Conservation (phyloP, 164 flowering plant species). For the Litsea cubeba region DNA sequence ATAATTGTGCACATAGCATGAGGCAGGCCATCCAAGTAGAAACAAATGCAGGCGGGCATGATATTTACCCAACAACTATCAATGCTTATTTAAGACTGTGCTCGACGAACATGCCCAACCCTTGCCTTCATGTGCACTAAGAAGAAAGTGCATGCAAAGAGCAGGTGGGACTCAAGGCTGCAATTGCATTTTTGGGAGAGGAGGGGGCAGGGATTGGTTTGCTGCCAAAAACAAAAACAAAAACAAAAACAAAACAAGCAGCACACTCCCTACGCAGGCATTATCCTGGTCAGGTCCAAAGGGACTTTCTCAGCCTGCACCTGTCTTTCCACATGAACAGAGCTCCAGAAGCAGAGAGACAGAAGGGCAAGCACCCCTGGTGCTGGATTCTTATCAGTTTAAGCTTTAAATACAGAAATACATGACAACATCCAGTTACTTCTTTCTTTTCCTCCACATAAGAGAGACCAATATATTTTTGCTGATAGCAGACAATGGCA, state of each 20-base stretch:
- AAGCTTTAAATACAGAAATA: not conserved
- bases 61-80: not conserved
- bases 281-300: conserved; percentile 17
- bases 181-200: not conserved
- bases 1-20: too few relatives aligned
- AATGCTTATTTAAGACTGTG: not conserved
- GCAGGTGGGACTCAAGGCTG: not conserved
- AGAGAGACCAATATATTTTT: not conserved
- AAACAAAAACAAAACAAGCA: not conserved
- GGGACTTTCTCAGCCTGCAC: conserved; percentile 18
- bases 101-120: not conserved
- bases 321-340: not conserved
- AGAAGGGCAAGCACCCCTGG: conserved; percentile 8
- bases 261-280: conserved; percentile 8
- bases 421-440: not conserved
- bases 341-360: not conserved
- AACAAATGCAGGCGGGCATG: too few relatives aligned
- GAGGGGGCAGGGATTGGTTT: not conserved
- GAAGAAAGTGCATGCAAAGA: not conserved
- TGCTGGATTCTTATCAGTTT: conserved; percentile 5
- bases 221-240: not conserved
- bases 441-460: not conserved
- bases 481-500: not conserved
- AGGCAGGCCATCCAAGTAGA: too few relatives aligned
- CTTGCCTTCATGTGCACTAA: not conserved